phyloP scores from a whole-genome alignment of 2,329 filamentous ascomycete species.

The Colletotrichum sp. region DNA sequence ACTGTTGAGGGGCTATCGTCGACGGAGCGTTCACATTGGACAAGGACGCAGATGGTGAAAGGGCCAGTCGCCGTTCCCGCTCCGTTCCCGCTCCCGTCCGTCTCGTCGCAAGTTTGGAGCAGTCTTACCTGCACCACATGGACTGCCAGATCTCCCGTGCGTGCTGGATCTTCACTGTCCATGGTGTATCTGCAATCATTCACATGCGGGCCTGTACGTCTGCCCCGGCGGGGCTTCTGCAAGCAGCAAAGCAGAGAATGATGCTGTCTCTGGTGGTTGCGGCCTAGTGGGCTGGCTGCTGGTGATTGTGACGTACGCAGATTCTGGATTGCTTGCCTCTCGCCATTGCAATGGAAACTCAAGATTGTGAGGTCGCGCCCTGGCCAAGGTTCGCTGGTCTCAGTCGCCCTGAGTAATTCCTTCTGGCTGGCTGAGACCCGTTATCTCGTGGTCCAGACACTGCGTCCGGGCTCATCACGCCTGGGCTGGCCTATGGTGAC shows the following conservation, averaged over 20 bases:
- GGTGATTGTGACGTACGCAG: neutral
- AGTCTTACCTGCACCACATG: neutral
- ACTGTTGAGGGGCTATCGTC: neutral
- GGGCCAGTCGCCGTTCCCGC: neutral
- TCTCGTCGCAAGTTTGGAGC: slow-evolving; percentile 6
- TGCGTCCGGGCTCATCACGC: neutral
- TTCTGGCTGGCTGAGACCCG: neutral
- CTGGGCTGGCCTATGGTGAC: neutral
- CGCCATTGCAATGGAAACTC: slow-evolving; percentile 1
- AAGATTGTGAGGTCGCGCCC: neutral
- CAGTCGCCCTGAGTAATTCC: neutral
- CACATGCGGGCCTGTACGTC: neutral
- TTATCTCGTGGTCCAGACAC: neutral
- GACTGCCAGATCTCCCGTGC: neutral
- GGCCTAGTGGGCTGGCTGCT: neutral
- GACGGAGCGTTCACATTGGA: neutral
- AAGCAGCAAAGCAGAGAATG: neutral
- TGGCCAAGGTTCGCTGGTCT: neutral
- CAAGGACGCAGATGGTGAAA: neutral
- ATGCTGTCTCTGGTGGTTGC: neutral
- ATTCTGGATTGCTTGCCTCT: neutral
- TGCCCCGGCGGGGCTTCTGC: neutral
- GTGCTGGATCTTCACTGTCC: neutral
- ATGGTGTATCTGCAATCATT: neutral
- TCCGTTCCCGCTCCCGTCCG: neutral